These are phyloP conservation scores for Cyclocybe cylindracea DNA, from an alignment of 768 basidiomycete genomes.

Conservation along the genomic window DNA sequence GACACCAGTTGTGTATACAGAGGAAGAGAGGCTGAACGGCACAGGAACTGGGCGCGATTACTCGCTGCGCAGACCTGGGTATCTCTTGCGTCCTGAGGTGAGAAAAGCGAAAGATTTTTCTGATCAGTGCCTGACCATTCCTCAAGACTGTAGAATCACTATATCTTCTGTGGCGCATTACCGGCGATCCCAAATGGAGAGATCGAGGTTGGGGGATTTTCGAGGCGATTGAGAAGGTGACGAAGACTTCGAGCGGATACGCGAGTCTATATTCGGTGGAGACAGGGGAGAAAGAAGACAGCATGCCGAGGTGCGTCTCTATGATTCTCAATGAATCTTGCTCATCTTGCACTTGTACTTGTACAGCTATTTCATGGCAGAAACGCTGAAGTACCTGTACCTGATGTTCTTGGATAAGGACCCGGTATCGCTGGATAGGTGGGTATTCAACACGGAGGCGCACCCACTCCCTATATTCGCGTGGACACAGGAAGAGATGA, in stretches of 20 bases:
- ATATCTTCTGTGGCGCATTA: conserved; percentile 70
- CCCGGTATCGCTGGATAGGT: conserved; percentile 52
- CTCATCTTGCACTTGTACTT: conserved; percentile 1
- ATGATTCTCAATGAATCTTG: neutral
- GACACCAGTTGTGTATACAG: conserved; percentile 37
- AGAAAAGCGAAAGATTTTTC: conserved; percentile 13
- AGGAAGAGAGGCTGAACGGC: conserved; percentile 25
- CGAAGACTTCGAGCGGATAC: conserved; percentile 63
- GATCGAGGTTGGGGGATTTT: conserved; percentile 73
- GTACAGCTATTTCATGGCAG: conserved; percentile 46
- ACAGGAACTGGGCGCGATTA: conserved; percentile 53
- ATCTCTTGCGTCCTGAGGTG: conserved; percentile 75
- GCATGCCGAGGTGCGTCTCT: conserved; percentile 71
- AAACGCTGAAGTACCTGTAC: conserved; percentile 73
- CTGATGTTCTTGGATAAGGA: conserved; percentile 69
- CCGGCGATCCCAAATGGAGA: conserved; percentile 69
- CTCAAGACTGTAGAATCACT: conserved; percentile 71
- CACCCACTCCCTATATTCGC: conserved; percentile 75
- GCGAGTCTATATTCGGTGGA: conserved; percentile 56
- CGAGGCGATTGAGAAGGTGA: conserved; percentile 59
- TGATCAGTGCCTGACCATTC: neutral
- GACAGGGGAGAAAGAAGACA: conserved; percentile 41
- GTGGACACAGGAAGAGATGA: conserved; percentile 58
- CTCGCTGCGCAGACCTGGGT: conserved; percentile 38
- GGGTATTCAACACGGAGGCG: conserved; percentile 72